A percentile compares a stretch with the other conserved stretches of the same genome.
Conservation (phyloP, 208 protist genomes). For the Phytomonas sp. region DNA sequence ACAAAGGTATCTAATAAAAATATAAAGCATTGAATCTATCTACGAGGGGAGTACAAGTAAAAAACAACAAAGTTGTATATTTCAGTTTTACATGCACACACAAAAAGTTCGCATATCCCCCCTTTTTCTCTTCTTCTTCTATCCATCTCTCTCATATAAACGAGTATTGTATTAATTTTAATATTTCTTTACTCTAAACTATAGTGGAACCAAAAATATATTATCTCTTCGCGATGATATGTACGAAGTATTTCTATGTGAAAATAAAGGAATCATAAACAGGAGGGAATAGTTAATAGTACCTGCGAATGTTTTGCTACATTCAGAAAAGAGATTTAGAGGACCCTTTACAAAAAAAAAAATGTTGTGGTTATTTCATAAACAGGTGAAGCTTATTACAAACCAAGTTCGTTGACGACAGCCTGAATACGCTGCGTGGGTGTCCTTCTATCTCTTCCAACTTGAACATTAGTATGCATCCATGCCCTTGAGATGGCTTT, state of each 20-base stretch:
- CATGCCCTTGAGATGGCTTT: constrained; percentile 24
- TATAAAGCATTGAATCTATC: constrained; percentile 10
- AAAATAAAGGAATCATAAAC: background rate
- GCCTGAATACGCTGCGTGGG: constrained; percentile 25
- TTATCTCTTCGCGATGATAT: background rate
- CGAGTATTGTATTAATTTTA: background rate
- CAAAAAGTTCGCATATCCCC: background rate
- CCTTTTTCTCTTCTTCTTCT: background rate
- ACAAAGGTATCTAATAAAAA: constrained; percentile 6
- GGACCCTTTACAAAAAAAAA: background rate
- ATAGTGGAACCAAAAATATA: background rate
- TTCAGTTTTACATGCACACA: background rate
- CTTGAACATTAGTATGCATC: constrained; percentile 12
- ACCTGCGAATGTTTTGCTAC: background rate
- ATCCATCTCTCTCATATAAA: background rate
- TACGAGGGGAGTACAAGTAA: constrained; percentile 4
- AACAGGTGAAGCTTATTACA: constrained; percentile 5
- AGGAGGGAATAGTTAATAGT: background rate
- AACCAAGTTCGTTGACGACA: constrained; percentile 21
- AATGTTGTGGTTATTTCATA: background rate
- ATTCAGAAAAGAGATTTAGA: background rate
- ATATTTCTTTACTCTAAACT: background rate
- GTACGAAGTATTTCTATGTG: background rate
- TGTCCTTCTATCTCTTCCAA: constrained; percentile 18
- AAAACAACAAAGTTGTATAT: background rate